phyloP scores from a whole-genome alignment of 148 eudicot genomes.

The Vaccinium macrocarpon region DNA sequence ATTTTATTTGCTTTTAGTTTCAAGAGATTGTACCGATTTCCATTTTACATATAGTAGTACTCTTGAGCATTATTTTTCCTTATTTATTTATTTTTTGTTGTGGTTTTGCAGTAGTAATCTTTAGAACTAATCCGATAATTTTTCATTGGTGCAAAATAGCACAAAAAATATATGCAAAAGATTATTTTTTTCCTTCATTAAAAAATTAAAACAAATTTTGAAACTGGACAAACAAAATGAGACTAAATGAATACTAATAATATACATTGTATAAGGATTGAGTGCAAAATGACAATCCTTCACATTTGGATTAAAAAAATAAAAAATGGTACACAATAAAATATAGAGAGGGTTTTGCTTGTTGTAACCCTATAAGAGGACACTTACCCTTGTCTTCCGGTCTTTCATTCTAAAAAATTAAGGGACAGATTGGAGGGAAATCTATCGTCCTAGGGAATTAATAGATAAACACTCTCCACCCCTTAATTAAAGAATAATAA shows the following conservation, averaged over 20 bases:
- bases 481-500: background rate
- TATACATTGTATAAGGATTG: background rate
- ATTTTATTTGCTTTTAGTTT: background rate
- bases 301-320: background rate
- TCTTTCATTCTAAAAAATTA: conserved; percentile 19
- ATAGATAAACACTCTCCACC: background rate
- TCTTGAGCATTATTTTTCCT: background rate
- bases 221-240: background rate
- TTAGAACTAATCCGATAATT: background rate
- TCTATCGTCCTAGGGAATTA: conserved; percentile 2
- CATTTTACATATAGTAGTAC: background rate
- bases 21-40: background rate
- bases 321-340: background rate
- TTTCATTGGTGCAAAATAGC: background rate
- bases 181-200: background rate
- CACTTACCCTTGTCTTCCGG: conserved; percentile 47
- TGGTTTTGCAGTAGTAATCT: background rate
- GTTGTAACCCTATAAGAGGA: conserved; percentile 35
- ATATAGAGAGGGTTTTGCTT: conserved; percentile 15
- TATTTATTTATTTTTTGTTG: background rate
- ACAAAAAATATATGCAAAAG: background rate
- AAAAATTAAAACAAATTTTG: background rate
- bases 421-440: conserved; percentile 43
- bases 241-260: background rate
- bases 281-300: conserved; percentile 12